Evolutionary conservation across 805 yeast species (phyloP).

Genomic region (Huiozyma naganishii): DNA sequence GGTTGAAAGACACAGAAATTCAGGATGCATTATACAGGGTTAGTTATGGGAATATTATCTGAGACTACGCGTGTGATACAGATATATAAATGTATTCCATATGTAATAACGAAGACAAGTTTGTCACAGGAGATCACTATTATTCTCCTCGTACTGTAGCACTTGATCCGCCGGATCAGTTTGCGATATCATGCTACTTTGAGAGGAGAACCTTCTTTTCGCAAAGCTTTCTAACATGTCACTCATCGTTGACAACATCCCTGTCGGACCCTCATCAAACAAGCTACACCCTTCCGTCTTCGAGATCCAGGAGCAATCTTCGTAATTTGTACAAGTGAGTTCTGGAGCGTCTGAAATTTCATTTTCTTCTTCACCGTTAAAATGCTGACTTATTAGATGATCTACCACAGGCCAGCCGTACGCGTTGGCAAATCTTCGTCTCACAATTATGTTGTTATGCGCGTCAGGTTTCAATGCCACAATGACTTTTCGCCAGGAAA

Average conservation of each 20-base stretch:
- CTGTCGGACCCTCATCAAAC: conserved; percentile 58
- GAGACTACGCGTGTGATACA: background rate
- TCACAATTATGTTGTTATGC: conserved; percentile 82
- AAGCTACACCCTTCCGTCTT: conserved; percentile 22
- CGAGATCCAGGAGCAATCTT: conserved; percentile 39
- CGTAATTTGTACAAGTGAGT: background rate
- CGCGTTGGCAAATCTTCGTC: conserved; percentile 80
- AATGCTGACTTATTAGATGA: conserved; percentile 52
- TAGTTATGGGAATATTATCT: conserved; percentile 17
- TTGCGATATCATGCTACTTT: background rate
- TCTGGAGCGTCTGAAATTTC: background rate
- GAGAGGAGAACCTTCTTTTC: conserved; percentile 15
- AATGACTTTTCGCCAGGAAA: conserved; percentile 86
- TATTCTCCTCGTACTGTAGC: conserved; percentile 3
- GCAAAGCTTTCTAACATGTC: conserved; percentile 42
- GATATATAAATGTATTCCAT: background rate
- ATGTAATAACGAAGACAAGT: background rate
- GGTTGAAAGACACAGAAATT: conserved; percentile 26
- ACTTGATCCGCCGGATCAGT: conserved; percentile 6
- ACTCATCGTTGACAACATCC: conserved; percentile 53
- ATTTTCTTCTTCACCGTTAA: conserved; percentile 21
- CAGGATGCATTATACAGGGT: conserved; percentile 30
- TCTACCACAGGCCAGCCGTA: conserved; percentile 79
- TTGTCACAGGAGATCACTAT: conserved; percentile 5
- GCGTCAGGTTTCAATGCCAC: conserved; percentile 87